Evolutionary conservation across 306 rosid genomes (phyloP).

Genomic region (Prunus salicina): DNA sequence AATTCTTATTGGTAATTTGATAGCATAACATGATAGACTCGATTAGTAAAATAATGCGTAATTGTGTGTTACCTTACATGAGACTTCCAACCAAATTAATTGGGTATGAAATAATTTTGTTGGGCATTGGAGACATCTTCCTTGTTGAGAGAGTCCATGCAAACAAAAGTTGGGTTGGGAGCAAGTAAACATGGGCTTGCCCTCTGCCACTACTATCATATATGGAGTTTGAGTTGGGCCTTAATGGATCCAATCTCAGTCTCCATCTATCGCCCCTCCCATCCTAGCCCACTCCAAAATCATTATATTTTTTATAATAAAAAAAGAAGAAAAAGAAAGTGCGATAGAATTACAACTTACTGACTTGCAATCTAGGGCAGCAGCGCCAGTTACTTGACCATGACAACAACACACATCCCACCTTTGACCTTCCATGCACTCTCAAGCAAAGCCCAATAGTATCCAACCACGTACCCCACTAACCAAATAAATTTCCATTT

Average conservation of each 20-base stretch:
- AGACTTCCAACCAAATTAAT: too few species aligned
- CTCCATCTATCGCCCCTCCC: background rate
- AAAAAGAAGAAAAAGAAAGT: background rate
- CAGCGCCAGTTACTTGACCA: background rate
- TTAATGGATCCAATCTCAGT: background rate
- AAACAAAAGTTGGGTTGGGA: background rate
- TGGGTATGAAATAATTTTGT: too few species aligned
- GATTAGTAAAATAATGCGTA: background rate
- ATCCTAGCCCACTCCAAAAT: background rate
- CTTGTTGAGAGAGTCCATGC: background rate
- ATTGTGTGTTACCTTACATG: background rate
- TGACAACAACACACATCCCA: background rate
- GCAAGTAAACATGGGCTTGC: background rate
- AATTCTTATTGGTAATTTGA: background rate
- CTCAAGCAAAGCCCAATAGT: background rate
- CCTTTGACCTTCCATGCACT: background rate
- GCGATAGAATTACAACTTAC: background rate
- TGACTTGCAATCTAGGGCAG: background rate
- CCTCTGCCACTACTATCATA: background rate
- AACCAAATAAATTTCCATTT: background rate
- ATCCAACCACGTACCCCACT: background rate
- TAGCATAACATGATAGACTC: background rate
- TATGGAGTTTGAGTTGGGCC: background rate
- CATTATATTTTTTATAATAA: background rate
- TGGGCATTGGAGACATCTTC: too few species aligned